Evolutionary conservation across 2,329 filamentous ascomycete genomes (phyloP).

Genomic region (Lachnellula arida): DNA sequence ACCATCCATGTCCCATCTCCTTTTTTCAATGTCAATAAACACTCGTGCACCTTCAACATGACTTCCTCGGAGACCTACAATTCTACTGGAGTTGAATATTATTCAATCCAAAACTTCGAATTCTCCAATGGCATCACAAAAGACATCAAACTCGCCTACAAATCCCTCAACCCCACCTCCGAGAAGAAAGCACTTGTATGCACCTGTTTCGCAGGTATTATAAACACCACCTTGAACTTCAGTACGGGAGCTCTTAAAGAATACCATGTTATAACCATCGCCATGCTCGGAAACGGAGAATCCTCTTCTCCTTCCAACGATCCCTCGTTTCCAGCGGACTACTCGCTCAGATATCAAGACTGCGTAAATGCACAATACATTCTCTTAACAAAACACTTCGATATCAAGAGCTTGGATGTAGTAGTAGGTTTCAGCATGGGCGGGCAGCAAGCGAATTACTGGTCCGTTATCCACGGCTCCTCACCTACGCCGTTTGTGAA

Average conservation of each 20-base stretch:
- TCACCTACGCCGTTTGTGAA: slow-evolving; percentile 29
- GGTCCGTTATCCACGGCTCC: slow-evolving; percentile 40
- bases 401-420: slow-evolving; percentile 35
- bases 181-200: slow-evolving; percentile 41
- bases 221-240: slow-evolving; percentile 46
- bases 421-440: slow-evolving; percentile 48
- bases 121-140: slow-evolving; percentile 34
- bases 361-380: slow-evolving; percentile 39
- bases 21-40: not conserved
- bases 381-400: slow-evolving; percentile 35
- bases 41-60: slow-evolving; percentile 4
- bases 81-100: slow-evolving; percentile 31
- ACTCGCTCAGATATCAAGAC: slow-evolving; percentile 35
- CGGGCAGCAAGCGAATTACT: slow-evolving; percentile 45
- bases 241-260: slow-evolving; percentile 37
- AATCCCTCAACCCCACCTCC: slow-evolving; percentile 37
- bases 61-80: slow-evolving; percentile 16
- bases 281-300: slow-evolving; percentile 45
- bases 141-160: slow-evolving; percentile 32
- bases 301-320: slow-evolving; percentile 44
- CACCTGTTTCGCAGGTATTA: slow-evolving; percentile 50
- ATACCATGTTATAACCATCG: slow-evolving; percentile 43
- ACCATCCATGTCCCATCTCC: not conserved
- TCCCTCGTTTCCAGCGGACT: slow-evolving; percentile 36
- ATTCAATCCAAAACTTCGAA: slow-evolving; percentile 34